A percentile compares a stretch with the other conserved stretches of the same genome.
phyloP scores from a whole-genome alignment of 2,329 filamentous ascomycete genomes.

The Talaromyces funiculosus region DNA sequence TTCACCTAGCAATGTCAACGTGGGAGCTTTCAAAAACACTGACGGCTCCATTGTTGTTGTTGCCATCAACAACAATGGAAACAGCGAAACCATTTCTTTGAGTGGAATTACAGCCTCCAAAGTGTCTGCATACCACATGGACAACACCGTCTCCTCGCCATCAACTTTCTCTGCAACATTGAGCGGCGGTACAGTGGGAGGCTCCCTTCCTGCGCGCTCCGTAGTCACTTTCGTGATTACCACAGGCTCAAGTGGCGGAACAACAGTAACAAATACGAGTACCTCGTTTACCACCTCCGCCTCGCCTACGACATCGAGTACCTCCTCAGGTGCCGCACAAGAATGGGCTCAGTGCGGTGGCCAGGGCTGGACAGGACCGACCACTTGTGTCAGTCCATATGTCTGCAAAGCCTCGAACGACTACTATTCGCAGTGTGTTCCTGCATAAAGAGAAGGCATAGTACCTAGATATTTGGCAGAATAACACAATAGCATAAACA shows the following conservation, averaged over 20 bases:
- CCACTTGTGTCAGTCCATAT: background rate
- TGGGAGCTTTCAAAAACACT: background rate
- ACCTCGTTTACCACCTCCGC: background rate
- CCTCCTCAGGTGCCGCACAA: background rate
- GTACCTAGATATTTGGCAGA: too few relatives aligned
- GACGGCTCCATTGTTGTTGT: background rate
- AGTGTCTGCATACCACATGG: background rate
- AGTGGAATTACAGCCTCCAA: background rate
- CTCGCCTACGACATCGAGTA: background rate
- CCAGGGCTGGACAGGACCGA: background rate
- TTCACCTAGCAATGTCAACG: background rate
- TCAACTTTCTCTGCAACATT: background rate
- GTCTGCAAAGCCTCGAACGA: background rate
- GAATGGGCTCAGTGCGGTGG: slow-evolving; percentile 2
- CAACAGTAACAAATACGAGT: background rate
- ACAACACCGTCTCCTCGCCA: background rate
- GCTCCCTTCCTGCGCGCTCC: background rate
- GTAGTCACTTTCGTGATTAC: background rate
- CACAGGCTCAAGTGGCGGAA: background rate
- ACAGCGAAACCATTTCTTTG: background rate
- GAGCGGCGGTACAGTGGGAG: background rate
- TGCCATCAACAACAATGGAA: background rate
- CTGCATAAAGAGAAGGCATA: background rate
- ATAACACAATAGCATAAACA: too few relatives aligned
- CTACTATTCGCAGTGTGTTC: slow-evolving; percentile 2